These are phyloP conservation scores for Colletotrichum cereale DNA, from an alignment of 2,329 filamentous ascomycete species.

Conservation along the genomic window DNA sequence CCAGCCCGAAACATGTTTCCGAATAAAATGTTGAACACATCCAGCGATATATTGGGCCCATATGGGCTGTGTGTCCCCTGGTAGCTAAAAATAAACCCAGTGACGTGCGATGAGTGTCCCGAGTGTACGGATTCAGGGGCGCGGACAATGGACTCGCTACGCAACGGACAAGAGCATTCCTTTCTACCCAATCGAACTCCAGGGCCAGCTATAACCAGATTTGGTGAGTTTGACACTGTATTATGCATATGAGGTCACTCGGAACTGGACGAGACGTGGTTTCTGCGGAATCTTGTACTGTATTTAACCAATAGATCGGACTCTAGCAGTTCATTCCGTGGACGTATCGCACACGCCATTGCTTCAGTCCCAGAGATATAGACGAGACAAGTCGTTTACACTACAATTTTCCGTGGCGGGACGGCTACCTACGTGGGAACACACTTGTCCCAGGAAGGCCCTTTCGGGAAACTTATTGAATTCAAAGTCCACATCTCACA, in stretches of 20 bases:
- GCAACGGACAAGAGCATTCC: no score
- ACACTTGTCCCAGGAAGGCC: constrained; percentile 1
- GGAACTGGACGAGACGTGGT: neutral
- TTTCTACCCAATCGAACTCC: neutral
- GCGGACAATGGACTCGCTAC: neutral
- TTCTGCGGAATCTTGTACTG: constrained; percentile 23
- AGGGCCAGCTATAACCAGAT: neutral
- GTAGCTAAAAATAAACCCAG: neutral
- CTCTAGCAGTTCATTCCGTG: neutral
- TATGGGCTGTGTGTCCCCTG: no score
- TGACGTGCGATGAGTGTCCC: neutral
- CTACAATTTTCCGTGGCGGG: neutral
- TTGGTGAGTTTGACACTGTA: neutral
- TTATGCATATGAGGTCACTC: neutral
- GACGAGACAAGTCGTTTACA: neutral
- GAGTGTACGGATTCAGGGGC: neutral
- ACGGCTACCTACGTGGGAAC: constrained; percentile 1
- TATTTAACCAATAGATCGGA: constrained; percentile 8
- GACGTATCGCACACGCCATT: neutral
- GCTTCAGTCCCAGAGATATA: neutral
- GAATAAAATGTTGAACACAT: neutral
- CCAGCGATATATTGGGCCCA: neutral
- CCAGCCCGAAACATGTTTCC: neutral
- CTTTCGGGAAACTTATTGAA: neutral
- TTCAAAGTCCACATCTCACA: neutral